Evolutionary conservation across 2,329 filamentous ascomycete genomes (phyloP).

Genomic region (Aspergillus persii): DNA sequence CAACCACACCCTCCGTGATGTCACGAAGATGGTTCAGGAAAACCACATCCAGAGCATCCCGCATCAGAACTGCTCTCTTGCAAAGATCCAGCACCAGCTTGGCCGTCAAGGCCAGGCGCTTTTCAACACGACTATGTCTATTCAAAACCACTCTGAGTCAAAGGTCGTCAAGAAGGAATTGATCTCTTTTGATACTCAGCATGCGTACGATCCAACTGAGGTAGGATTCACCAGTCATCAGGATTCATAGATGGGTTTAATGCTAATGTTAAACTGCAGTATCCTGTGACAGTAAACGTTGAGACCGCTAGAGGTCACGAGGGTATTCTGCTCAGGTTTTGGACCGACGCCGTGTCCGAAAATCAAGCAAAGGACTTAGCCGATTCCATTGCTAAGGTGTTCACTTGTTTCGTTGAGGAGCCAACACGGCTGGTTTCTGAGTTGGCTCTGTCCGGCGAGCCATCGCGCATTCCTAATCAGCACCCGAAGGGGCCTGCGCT

Average conservation of each 20-base stretch:
- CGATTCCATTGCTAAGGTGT: constrained; percentile 30
- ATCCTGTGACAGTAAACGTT: constrained; percentile 40
- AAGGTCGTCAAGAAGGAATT: constrained; percentile 23
- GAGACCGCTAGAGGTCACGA: constrained; percentile 36
- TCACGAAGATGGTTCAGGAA: constrained; percentile 45
- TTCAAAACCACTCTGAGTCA: constrained; percentile 35
- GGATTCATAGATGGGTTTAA: background rate
- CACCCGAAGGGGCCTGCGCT: background rate
- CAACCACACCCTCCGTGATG: constrained; percentile 36
- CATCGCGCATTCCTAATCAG: background rate
- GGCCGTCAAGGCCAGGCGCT: constrained; percentile 34
- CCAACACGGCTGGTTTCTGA: constrained; percentile 24
- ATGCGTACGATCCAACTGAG: constrained; percentile 39
- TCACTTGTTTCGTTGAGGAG: constrained; percentile 32
- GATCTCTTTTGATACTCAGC: constrained; percentile 31
- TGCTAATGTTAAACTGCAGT: constrained; percentile 23
- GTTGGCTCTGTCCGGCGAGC: constrained; percentile 13
- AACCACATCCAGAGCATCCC: constrained; percentile 48
- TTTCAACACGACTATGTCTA: constrained; percentile 44
- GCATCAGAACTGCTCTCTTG: constrained; percentile 52
- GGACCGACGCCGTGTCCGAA: constrained; percentile 39
- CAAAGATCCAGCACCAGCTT: constrained; percentile 46
- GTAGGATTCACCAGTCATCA: constrained; percentile 20
- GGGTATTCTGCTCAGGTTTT: constrained; percentile 40
- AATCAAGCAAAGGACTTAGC: constrained; percentile 31